Base-by-base conservation (phyloP, 345 rosid species). In the Mangifera indica region DNA sequence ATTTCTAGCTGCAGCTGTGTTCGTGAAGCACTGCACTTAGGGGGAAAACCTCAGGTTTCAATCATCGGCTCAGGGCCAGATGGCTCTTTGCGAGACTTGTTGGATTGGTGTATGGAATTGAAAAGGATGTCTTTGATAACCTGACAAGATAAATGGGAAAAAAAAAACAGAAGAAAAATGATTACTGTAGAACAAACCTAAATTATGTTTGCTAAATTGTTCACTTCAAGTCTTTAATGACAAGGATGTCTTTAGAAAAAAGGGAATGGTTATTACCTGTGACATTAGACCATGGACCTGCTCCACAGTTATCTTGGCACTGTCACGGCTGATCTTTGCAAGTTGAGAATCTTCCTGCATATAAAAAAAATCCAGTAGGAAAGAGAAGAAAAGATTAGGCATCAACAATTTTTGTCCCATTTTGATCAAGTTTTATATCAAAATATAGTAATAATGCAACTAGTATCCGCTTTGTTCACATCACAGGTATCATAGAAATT, bases 261-360 rank as follows among this genome's bases (percentile, higher is more conserved):
- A 17, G 51, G 57, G 32, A 67, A 54, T 25, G 51, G 63, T 10
- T 0, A 49, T 81, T 81, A 93, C 99, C 98, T 96, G 99, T 17
- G 98, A 96, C 98, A 96, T 96, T 58, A 96, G 81, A 45, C 99
- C 99, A 79, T 96, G 97, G 48, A 93, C 98, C 82, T 91, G 99
- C 80, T 96, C 99, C 45, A 93, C 97, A 0, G 99, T 93, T 75
- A 93, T 93, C 82, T 96, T 96, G 29, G 98, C 91, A 72, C 99
- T 89, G 65, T 96, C 99, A 22, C 98, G 87, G 61, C 98, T 93
- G 66, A 96, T 96, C 88, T 96, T 96, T 20, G 93, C 87, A 44
- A 96, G 96, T 72, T 87, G 99, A 54, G 97, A 85, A 76, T 93
- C 99, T 64, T 96, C 99, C 98, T 96, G 87, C 82, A 85, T 70